These are phyloP conservation scores for Nasturtium officinale DNA, from an alignment of 345 rosid genomes.

Conservation along the genomic window DNA sequence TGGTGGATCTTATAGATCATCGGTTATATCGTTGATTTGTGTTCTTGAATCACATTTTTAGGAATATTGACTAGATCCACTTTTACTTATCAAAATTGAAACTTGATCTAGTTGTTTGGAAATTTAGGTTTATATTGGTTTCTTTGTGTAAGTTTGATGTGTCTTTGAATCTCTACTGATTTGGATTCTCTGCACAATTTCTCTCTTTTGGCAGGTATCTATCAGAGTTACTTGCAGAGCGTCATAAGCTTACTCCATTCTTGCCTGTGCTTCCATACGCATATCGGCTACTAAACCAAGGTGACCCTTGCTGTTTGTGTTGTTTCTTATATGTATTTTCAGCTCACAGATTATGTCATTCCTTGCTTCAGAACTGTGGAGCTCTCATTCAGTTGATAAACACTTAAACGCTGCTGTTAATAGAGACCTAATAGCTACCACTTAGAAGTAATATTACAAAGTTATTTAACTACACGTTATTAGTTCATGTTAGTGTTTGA, in stretches of 20 bases:
- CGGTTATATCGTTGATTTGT: conserved; percentile 22
- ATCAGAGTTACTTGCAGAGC: conserved; percentile 73
- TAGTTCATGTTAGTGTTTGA: neutral
- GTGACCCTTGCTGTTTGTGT: conserved; percentile 49
- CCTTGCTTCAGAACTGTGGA: conserved; percentile 24
- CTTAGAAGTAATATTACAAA: neutral
- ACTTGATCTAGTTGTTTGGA: conserved; percentile 19
- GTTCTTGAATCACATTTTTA: neutral
- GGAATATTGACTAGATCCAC: conserved; percentile 16
- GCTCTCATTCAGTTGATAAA: conserved; percentile 13
- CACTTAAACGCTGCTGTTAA: neutral
- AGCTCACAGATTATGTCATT: conserved; percentile 6
- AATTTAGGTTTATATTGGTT: neutral
- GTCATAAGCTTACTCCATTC: conserved; percentile 72
- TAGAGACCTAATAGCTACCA: neutral
- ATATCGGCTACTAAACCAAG: conserved; percentile 70
- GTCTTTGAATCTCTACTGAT: conserved; percentile 16
- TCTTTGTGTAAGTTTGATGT: neutral
- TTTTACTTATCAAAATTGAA: conserved; percentile 1
- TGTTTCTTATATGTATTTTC: neutral
- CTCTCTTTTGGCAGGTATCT: conserved; percentile 61
- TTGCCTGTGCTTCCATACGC: conserved; percentile 66
- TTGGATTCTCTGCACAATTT: neutral
- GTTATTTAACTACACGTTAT: conserved; percentile 6
- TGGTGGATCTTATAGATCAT: conserved; percentile 4